Evolutionary conservation across 345 rosid genomes (phyloP), one percentile per base, ranked within the genome.

Genomic region (Pistacia integerrima): DNA sequence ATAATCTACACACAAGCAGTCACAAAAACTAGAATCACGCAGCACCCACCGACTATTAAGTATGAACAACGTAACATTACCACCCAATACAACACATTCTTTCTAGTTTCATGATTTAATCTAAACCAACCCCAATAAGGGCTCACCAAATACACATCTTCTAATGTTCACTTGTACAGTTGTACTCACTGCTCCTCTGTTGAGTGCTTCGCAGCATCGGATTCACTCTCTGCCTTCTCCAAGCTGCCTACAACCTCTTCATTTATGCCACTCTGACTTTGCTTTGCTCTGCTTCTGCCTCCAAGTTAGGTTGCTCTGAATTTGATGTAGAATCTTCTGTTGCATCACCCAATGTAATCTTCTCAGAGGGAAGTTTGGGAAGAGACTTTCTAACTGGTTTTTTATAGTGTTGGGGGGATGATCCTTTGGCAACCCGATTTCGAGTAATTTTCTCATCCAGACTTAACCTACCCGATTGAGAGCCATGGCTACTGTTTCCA

Each of bases 291-390:
- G 55, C 10, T 51, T 51, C 55, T 51, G 55, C 55, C 17, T 56
- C 35, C 51, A 57, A 35, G 20, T 36, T 38, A 11, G 30, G 74
- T 7, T 56, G 74, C 36, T 12, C 64, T 56, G 64, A 10, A 55
- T 18, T 28, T 22, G n/a, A 56, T n/a, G 51, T n/a, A 41, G 52
- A 35, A 18, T 30, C 51, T 64, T 52, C 49, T 64, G 62, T 22
- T n/a, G 52, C 49, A 20, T 55, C 16, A 5, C 62, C 18, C 77
- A 74, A 7, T n/a, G 22, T 33, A 4, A 70, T 33, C 59, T 6
- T 52, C 77, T 64, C 62, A 25, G 62, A 74, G 38, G 77, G 77
- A 51, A 74, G 77, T 35, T 63, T 35, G 46, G 77, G 70, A 33
- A 74, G 77, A 20, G 77, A 74, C 36, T 49, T 64, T 22, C 69